Evolutionary conservation across 306 rosid species (phyloP).

Genomic region (Lotus japonicus): DNA sequence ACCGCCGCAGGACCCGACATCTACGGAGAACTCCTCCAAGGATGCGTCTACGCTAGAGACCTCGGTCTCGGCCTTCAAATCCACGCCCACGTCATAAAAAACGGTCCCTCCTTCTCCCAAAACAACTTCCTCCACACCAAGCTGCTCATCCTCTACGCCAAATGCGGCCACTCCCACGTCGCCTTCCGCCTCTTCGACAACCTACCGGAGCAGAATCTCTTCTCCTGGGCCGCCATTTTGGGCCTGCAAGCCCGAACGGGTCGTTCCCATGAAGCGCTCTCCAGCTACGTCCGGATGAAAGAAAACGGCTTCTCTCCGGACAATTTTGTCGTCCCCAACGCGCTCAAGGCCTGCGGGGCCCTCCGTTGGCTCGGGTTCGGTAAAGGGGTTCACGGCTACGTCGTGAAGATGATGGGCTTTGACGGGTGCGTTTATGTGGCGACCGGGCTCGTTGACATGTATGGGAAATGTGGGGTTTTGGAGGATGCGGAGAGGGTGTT

Average conservation of each 20-base stretch:
- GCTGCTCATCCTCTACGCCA: conserved; percentile 64
- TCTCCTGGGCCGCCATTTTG: conserved; percentile 81
- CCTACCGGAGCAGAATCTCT: conserved; percentile 36
- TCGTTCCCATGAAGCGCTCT: conserved; percentile 40
- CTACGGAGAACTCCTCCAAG: conserved; percentile 72
- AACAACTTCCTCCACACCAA: conserved; percentile 62
- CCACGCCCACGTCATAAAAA: conserved; percentile 59
- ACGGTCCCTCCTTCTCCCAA: conserved; percentile 24
- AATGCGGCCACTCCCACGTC: conserved; percentile 36
- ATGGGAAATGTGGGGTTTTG: conserved; percentile 71
- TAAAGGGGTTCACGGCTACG: conserved; percentile 57
- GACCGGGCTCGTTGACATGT: conserved; percentile 75
- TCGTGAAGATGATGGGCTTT: conserved; percentile 42
- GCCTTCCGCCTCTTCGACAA: conserved; percentile 43
- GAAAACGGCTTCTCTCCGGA: conserved; percentile 51
- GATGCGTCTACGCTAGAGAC: conserved; percentile 62
- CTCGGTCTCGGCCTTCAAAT: conserved; percentile 61
- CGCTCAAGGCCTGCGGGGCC: conserved; percentile 68
- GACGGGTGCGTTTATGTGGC: conserved; percentile 58
- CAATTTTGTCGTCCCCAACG: conserved; percentile 79
- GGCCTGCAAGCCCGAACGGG: conserved; percentile 58
- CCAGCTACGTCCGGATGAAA: conserved; percentile 44
- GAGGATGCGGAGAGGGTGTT: conserved; percentile 67
- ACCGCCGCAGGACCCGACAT: conserved; percentile 46
- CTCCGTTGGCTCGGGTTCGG: conserved; percentile 50